Percentiles rank a stretch among this genome's conserved stretches.
phyloP scores from a whole-genome alignment of 2,329 filamentous ascomycete species.

The Drechslerella coelobrocha region DNA sequence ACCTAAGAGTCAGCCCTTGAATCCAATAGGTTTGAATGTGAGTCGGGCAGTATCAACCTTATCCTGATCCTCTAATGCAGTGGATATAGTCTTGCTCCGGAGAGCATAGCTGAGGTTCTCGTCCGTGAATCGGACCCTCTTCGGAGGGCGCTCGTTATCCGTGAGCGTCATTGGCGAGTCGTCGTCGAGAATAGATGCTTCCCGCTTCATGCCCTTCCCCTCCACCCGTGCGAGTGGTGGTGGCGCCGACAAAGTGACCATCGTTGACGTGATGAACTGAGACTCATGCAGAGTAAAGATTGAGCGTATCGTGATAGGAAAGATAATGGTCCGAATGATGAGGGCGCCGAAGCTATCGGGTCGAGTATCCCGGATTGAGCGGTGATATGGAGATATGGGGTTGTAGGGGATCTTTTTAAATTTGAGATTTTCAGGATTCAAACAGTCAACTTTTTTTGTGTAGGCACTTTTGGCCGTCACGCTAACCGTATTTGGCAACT shows the following conservation, averaged over 20 bases:
- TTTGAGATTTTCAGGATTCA: conserved; percentile 33
- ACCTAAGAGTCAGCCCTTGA: neutral
- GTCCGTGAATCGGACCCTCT: conserved; percentile 49
- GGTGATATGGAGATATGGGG: conserved; percentile 8
- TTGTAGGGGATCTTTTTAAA: conserved; percentile 14
- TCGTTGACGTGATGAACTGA: conserved; percentile 8
- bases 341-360: neutral
- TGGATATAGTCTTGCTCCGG: conserved; percentile 38
- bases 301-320: conserved; percentile 8
- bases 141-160: conserved; percentile 29
- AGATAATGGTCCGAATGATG: neutral
- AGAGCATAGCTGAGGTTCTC: conserved; percentile 36
- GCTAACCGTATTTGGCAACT: conserved; percentile 25
- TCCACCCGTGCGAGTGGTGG: conserved; percentile 37
- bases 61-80: conserved; percentile 43
- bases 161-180: conserved; percentile 35
- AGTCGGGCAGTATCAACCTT: conserved; percentile 9
- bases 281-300: conserved; percentile 33
- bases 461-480: conserved; percentile 2
- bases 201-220: conserved; percentile 37
- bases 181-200: conserved; percentile 42
- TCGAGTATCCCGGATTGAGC: conserved; percentile 13
- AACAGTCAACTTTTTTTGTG: conserved; percentile 23
- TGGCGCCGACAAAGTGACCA: conserved; percentile 41
- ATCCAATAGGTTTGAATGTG: neutral